phyloP scores from a whole-genome alignment of 352 stramenopile species.

The Pythium guiyangense region DNA sequence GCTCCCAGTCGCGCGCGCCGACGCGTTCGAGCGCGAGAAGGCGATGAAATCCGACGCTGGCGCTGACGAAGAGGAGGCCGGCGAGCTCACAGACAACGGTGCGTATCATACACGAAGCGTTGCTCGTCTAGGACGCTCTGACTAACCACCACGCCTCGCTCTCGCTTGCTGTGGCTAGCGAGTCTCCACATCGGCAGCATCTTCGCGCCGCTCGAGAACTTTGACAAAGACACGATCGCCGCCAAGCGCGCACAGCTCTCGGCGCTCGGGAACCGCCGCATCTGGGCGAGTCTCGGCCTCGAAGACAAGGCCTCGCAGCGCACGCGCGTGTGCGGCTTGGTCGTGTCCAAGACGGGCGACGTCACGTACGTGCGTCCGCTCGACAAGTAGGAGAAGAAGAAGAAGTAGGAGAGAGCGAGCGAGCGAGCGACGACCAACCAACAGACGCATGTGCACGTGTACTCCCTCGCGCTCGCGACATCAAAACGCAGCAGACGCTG shows the following conservation, averaged over 20 bases:
- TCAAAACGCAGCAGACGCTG: too few species aligned
- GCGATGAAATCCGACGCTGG: slow-evolving; percentile 23
- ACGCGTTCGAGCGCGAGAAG: slow-evolving; percentile 52
- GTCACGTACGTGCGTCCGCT: slow-evolving; percentile 61
- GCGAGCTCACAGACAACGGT: slow-evolving; percentile 64
- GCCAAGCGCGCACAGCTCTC: slow-evolving; percentile 73
- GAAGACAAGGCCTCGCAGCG: slow-evolving; percentile 61
- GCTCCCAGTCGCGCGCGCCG: slow-evolving; percentile 24
- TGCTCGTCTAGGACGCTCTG: too few species aligned
- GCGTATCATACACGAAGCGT: too few species aligned
- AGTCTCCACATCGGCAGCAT: slow-evolving; percentile 64
- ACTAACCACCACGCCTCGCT: too few species aligned
- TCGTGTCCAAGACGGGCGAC: slow-evolving; percentile 72
- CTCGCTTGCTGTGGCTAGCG: too few species aligned
- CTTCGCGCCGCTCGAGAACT: slow-evolving; percentile 70
- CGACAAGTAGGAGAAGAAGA: too few species aligned
- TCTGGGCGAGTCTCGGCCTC: slow-evolving; percentile 80
- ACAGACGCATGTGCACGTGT: not conserved
- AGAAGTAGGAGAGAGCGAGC: not conserved
- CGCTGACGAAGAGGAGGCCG: slow-evolving; percentile 63
- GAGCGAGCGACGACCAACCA: not conserved
- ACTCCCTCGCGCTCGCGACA: too few species aligned
- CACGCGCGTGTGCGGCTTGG: slow-evolving; percentile 46
- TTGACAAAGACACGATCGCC: slow-evolving; percentile 78
- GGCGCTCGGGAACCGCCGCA: slow-evolving; percentile 68